Evolutionary conservation across 2,329 filamentous ascomycete genomes (phyloP).

Genomic region (Hypoxylon sp.): DNA sequence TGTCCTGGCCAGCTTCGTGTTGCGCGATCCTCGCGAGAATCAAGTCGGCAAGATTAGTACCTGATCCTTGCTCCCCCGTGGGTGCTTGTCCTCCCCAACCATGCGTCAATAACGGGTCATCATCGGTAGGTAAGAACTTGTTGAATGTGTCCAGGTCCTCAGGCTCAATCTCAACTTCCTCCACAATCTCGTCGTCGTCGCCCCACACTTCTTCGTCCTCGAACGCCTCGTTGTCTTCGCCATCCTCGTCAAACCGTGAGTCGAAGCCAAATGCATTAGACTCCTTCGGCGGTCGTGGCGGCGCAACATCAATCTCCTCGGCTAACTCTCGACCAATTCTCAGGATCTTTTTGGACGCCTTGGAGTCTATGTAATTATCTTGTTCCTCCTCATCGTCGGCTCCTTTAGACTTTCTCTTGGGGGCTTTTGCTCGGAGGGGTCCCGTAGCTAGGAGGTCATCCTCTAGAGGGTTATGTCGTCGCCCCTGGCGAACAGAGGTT

Average conservation of each 20-base stretch:
- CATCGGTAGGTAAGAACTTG: constrained; percentile 83
- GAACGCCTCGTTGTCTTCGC: constrained; percentile 63
- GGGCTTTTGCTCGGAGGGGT: constrained; percentile 79
- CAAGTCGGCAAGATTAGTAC: constrained; percentile 89
- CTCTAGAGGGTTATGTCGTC: constrained; percentile 90
- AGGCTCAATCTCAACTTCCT: constrained; percentile 86
- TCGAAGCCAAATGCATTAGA: constrained; percentile 85
- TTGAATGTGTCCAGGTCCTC: constrained; percentile 92
- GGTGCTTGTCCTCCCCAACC: constrained; percentile 67
- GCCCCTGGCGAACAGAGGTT: constrained; percentile 69
- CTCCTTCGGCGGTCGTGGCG: constrained; percentile 58
- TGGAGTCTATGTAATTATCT: constrained; percentile 85
- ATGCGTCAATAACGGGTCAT: constrained; percentile 79
- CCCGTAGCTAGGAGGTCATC: constrained; percentile 84
- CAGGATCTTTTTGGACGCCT: constrained; percentile 89
- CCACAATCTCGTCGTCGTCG: constrained; percentile 81
- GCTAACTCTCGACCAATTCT: constrained; percentile 89
- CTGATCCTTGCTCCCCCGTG: constrained; percentile 62
- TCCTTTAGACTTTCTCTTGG: constrained; percentile 78
- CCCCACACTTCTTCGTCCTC: constrained; percentile 77
- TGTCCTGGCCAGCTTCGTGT: constrained; percentile 79
- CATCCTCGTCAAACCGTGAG: constrained; percentile 74
- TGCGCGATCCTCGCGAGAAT: constrained; percentile 95
- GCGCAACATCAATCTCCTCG: constrained; percentile 78
- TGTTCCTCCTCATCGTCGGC: constrained; percentile 73